A percentile compares a stretch with the other conserved stretches of the same genome.
These are phyloP conservation scores for Colletotrichum tamarilloi DNA, from an alignment of 2,329 filamentous ascomycete genomes.

Conservation along the genomic window DNA sequence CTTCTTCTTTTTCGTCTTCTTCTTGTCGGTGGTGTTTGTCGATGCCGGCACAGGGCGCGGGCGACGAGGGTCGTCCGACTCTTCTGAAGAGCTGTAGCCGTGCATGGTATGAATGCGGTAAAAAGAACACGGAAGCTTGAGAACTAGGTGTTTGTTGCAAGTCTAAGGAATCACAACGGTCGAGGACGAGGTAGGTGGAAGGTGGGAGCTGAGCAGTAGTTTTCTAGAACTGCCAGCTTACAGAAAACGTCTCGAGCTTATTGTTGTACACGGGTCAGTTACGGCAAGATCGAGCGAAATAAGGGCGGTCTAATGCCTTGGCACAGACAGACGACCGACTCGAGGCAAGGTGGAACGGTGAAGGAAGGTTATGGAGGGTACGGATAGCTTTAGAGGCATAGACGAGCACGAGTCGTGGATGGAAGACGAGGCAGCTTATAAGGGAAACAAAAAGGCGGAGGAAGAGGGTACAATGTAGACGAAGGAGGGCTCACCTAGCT, in stretches of 20 bases:
- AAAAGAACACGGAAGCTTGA: not conserved
- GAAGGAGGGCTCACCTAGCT: slow-evolving; percentile 7
- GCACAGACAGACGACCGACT: slow-evolving; percentile 21
- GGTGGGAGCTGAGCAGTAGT: not conserved
- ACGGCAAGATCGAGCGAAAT: not conserved
- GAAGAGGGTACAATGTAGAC: not conserved
- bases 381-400: not conserved
- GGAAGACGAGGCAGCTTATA: slow-evolving; percentile 3
- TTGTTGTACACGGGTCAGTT: slow-evolving; percentile 13
- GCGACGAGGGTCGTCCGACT: slow-evolving; percentile 58
- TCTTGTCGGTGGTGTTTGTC: slow-evolving; percentile 51
- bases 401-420: slow-evolving; percentile 20
- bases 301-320: not conserved
- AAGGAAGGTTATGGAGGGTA: slow-evolving; percentile 9
- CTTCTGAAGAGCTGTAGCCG: slow-evolving; percentile 62
- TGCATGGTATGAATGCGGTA: slow-evolving; percentile 45
- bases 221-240: slow-evolving; percentile 11
- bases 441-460: not conserved
- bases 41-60: slow-evolving; percentile 48
- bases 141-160: not conserved
- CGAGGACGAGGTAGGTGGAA: not conserved
- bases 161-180: slow-evolving; percentile 3
- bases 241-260: not conserved
- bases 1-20: slow-evolving; percentile 68
- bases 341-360: slow-evolving; percentile 6